Conservation (phyloP, 2,329 filamentous ascomycete species). For the Aquanectria penicillioides region DNA sequence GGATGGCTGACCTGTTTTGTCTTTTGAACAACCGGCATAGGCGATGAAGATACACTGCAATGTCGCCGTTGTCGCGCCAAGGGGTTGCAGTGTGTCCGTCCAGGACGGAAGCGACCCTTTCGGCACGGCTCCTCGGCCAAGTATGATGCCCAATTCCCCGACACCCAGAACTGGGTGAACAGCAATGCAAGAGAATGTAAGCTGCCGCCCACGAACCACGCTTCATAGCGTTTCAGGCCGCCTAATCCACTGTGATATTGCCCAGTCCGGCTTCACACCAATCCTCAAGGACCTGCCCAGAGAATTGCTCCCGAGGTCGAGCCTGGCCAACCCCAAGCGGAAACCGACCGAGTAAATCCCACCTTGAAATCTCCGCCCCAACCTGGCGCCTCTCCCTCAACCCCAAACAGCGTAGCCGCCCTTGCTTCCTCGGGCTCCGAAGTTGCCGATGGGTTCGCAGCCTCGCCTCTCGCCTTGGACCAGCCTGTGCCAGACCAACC, state of each 20-base stretch:
- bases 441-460: neutral
- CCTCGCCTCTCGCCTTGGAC: neutral
- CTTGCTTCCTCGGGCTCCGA: neutral
- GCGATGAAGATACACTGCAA: constrained; percentile 12
- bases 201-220: rapidly evolving
- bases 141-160: constrained; percentile 34
- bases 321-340: rapidly evolving
- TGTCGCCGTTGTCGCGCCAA: constrained; percentile 25
- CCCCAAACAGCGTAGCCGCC: neutral
- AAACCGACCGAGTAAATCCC: neutral
- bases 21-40: constrained; percentile 8
- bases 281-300: neutral
- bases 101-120: constrained; percentile 20
- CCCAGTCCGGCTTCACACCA: constrained; percentile 34
- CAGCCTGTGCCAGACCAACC: neutral
- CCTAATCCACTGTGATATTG: neutral
- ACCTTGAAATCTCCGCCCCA: neutral
- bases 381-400: neutral
- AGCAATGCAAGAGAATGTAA: constrained; percentile 35
- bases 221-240: too few relatives aligned
- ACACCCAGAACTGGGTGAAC: constrained; percentile 33
- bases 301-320: constrained; percentile 20
- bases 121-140: constrained; percentile 35
- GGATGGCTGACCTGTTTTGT: constrained; percentile 13
- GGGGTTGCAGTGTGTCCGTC: constrained; percentile 26